A percentile compares a stretch with the other conserved stretches of the same genome.
These are phyloP conservation scores for Arthrinium puccinioides DNA, from an alignment of 2,329 filamentous ascomycete species.

Conservation along the genomic window DNA sequence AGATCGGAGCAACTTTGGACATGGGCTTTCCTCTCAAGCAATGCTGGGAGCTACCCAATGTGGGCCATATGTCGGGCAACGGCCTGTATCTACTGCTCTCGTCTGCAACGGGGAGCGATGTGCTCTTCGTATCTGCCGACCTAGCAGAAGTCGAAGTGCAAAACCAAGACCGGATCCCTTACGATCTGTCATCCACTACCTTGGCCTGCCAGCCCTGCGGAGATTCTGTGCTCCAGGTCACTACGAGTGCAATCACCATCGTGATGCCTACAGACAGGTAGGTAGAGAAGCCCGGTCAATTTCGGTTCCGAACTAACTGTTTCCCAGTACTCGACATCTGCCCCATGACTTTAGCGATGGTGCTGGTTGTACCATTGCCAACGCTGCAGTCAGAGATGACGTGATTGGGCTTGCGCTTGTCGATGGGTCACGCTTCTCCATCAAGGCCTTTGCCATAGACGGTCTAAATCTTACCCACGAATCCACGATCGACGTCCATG, in stretches of 20 bases:
- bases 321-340: slow-evolving; percentile 20
- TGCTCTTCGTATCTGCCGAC: slow-evolving; percentile 42
- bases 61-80: slow-evolving; percentile 11
- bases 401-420: slow-evolving; percentile 36
- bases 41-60: slow-evolving; percentile 42
- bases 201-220: slow-evolving; percentile 32
- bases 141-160: slow-evolving; percentile 37
- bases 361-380: slow-evolving; percentile 24
- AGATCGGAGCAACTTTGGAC: slow-evolving; percentile 52
- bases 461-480: slow-evolving; percentile 19
- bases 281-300: slow-evolving; percentile 4
- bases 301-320: background rate
- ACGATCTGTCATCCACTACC: slow-evolving; percentile 47
- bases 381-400: slow-evolving; percentile 32
- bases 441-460: slow-evolving; percentile 32
- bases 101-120: slow-evolving; percentile 38
- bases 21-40: slow-evolving; percentile 40
- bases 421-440: slow-evolving; percentile 23
- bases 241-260: slow-evolving; percentile 38
- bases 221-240: slow-evolving; percentile 44
- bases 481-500: slow-evolving; percentile 27
- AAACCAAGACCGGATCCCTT: slow-evolving; percentile 30
- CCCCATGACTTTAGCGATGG: slow-evolving; percentile 25
- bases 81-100: slow-evolving; percentile 38
- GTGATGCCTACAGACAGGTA: slow-evolving; percentile 28